Conservation (phyloP, 306 rosid genomes). For the Parietaria judaica region DNA sequence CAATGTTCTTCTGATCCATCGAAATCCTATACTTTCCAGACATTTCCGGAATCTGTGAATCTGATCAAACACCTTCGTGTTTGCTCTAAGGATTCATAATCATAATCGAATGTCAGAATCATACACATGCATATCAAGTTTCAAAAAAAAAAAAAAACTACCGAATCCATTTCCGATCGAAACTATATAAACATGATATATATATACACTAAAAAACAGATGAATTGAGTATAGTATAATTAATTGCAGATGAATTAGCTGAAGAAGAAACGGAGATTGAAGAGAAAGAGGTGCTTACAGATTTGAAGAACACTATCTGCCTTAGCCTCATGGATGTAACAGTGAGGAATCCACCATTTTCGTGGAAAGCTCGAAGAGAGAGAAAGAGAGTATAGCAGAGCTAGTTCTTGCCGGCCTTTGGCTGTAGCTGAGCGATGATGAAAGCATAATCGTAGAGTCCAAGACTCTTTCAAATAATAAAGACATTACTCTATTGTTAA, state of each 20-base stretch:
- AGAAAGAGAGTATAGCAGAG: slow-evolving; percentile 18
- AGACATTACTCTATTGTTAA: slow-evolving; percentile 5
- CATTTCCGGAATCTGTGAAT: slow-evolving; percentile 24
- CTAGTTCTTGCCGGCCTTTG: slow-evolving; percentile 35
- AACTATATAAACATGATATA: no score
- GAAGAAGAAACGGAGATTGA: background rate
- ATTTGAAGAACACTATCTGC: background rate
- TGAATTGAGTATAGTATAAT: background rate
- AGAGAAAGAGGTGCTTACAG: slow-evolving; percentile 5
- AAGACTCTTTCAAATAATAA: slow-evolving; percentile 15
- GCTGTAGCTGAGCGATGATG: slow-evolving; percentile 25
- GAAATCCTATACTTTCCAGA: slow-evolving; percentile 41
- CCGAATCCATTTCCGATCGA: background rate
- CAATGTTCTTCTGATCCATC: slow-evolving; percentile 68
- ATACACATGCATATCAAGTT: no score
- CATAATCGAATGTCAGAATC: slow-evolving; percentile 1
- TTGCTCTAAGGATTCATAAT: background rate
- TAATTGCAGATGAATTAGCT: no score
- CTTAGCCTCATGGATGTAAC: background rate
- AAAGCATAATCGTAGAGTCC: slow-evolving; percentile 35
- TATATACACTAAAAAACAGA: no score
- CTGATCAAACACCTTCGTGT: slow-evolving; percentile 6
- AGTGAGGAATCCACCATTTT: slow-evolving; percentile 10
- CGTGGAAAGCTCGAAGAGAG: background rate
- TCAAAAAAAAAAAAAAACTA: background rate